Percentiles rank a stretch among this genome's conserved stretches.
These are phyloP conservation scores for Boletus rex-veris DNA, from an alignment of 768 basidiomycete genomes.

Conservation along the genomic window DNA sequence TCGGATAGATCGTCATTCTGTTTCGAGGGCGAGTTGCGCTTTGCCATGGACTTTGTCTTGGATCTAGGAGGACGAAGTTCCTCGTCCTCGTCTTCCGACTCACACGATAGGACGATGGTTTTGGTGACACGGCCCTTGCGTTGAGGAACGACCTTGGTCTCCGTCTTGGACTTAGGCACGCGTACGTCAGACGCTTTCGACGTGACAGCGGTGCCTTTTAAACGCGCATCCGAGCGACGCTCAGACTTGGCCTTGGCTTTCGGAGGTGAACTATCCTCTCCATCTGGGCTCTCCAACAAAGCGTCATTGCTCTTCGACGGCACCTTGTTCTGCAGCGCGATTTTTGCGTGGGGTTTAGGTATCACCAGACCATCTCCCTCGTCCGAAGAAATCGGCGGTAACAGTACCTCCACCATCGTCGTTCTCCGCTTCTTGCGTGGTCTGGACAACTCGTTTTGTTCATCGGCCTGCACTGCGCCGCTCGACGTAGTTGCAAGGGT, in stretches of 20 bases:
- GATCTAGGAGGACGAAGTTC: background rate
- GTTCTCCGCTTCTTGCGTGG: conserved; percentile 22
- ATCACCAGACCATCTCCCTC: background rate
- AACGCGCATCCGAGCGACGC: background rate
- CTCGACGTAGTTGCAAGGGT: background rate
- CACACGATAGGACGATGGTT: background rate
- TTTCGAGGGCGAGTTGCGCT: background rate
- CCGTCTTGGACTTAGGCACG: background rate
- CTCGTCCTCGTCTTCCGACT: conserved; percentile 8
- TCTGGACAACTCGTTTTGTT: background rate
- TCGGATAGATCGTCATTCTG: background rate
- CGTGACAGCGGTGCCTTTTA: background rate
- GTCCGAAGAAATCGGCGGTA: conserved; percentile 13
- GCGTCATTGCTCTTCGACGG: background rate
- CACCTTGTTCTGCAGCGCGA: background rate
- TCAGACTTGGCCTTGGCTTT: conserved; percentile 1
- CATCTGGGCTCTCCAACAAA: conserved; percentile 1
- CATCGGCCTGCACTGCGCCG: background rate
- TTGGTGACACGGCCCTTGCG: background rate
- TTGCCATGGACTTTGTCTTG: background rate
- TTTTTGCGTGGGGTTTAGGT: background rate
- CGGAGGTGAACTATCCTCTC: background rate
- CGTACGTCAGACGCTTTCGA: background rate
- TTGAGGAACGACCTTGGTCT: background rate
- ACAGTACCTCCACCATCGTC: background rate